phyloP scores from a whole-genome alignment of 2,329 filamentous ascomycete genomes.

The Calonectria hongkongensis region DNA sequence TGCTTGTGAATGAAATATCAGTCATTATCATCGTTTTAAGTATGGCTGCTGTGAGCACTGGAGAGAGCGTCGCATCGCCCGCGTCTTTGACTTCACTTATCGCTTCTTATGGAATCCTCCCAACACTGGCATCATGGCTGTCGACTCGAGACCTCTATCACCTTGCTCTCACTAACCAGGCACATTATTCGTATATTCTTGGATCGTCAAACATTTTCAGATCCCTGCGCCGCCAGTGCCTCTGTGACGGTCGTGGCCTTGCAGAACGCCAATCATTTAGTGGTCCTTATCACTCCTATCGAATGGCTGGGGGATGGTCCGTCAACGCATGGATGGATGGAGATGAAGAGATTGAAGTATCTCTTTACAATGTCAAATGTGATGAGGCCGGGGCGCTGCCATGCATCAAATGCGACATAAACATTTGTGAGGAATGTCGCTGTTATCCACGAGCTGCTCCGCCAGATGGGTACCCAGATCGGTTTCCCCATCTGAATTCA shows the following conservation, averaged over 20 bases:
- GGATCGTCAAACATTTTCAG: slow-evolving; percentile 32
- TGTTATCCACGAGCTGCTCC: slow-evolving; percentile 40
- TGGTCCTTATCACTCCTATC: neutral
- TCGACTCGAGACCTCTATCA: slow-evolving; percentile 44
- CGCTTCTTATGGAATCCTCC: slow-evolving; percentile 47
- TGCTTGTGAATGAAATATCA: no score
- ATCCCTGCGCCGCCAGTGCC: slow-evolving; percentile 24
- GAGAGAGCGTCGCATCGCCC: neutral
- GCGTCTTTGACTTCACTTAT: slow-evolving; percentile 32
- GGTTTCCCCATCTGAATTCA: slow-evolving; percentile 38
- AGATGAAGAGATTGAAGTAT: slow-evolving; percentile 39
- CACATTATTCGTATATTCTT: slow-evolving; percentile 26
- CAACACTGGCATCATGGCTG: slow-evolving; percentile 41
- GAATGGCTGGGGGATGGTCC: neutral
- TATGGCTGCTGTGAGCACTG: neutral
- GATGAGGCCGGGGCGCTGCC: slow-evolving; percentile 40
- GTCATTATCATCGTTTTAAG: neutral
- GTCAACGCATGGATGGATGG: slow-evolving; percentile 10
- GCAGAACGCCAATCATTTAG: slow-evolving; percentile 33
- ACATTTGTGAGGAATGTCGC: slow-evolving; percentile 48
- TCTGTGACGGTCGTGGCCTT: slow-evolving; percentile 47
- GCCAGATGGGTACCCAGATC: neutral
- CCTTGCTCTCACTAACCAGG: slow-evolving; percentile 32
- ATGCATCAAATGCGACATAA: slow-evolving; percentile 44
- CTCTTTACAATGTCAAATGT: slow-evolving; percentile 40